Percentiles rank a stretch among this genome's conserved stretches.
Conservation (phyloP, 257 asterid species). For the Ilex asprella region DNA sequence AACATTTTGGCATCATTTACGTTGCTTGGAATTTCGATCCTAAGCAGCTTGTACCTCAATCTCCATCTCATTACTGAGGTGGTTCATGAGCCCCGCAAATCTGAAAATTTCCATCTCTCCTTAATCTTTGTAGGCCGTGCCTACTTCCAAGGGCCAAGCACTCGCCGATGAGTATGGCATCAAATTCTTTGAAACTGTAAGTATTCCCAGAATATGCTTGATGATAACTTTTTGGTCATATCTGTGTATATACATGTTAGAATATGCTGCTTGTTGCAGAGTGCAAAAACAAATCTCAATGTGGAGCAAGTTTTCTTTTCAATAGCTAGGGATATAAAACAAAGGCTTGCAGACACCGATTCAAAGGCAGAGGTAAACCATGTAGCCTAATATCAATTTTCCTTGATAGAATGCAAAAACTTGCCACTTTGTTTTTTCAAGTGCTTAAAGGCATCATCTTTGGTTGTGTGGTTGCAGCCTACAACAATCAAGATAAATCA, state of each 20-base stretch:
- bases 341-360: conserved; percentile 39
- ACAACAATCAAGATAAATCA: conserved; percentile 10
- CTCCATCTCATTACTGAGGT: too few relatives aligned
- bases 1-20: too few relatives aligned
- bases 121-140: conserved; percentile 28
- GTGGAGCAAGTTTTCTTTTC: conserved; percentile 46
- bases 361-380: conserved; percentile 27
- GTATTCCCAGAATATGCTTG: conserved; percentile 1
- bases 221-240: neutral
- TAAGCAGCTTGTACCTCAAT: too few relatives aligned
- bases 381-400: too few relatives aligned
- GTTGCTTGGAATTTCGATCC: neutral
- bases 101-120: too few relatives aligned
- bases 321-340: conserved; percentile 39
- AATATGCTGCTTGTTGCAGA: conserved; percentile 19
- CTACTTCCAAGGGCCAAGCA: conserved; percentile 39
- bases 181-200: conserved; percentile 41
- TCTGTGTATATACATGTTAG: neutral
- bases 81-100: neutral
- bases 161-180: conserved; percentile 46
- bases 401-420: too few relatives aligned
- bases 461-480: conserved; percentile 11
- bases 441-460: too few relatives aligned
- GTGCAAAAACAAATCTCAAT: conserved; percentile 40
- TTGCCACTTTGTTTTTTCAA: too few relatives aligned